These are phyloP conservation scores for Paspalum notatum DNA, from an alignment of 176 grass and related monocot genomes.

Conservation along the genomic window DNA sequence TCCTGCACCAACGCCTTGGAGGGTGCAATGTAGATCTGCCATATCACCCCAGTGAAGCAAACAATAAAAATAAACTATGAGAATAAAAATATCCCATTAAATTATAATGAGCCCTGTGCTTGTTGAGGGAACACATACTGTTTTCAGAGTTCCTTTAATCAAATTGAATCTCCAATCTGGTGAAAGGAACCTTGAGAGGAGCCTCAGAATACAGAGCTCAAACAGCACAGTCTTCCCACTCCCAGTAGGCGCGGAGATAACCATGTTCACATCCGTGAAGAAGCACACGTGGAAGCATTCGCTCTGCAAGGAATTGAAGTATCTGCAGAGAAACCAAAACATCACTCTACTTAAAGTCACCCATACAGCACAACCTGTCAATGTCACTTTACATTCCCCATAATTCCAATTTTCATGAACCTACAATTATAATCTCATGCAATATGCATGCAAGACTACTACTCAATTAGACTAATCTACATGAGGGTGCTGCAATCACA, in stretches of 20 bases:
- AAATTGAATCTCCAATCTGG: constrained; percentile 73
- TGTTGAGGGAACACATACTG: constrained; percentile 60
- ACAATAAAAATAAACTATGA: constrained; percentile 4
- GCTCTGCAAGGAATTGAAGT: constrained; percentile 96
- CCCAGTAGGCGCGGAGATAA: constrained; percentile 94
- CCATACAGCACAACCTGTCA: neutral
- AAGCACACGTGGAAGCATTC: constrained; percentile 85
- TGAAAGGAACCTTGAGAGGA: constrained; percentile 83
- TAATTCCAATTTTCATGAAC: neutral
- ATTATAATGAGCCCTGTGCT: neutral
- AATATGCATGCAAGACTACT: no score
- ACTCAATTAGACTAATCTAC: no score
- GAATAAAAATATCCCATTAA: neutral
- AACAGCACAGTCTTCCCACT: constrained; percentile 95
- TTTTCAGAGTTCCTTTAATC: constrained; percentile 81
- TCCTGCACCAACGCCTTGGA: constrained; percentile 94
- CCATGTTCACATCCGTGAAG: constrained; percentile 87
- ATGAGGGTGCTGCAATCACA: no score
- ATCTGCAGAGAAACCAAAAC: constrained; percentile 54
- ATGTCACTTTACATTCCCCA: neutral
- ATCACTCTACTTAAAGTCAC: neutral
- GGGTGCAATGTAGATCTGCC: constrained; percentile 92
- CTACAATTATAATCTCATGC: neutral
- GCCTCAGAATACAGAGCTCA: constrained; percentile 91
- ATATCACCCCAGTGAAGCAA: constrained; percentile 30